Evolutionary conservation across 1,284 basidiomycete genomes (phyloP), one percentile per base, ranked within the genome.

Genomic region (Athelia sp.): DNA sequence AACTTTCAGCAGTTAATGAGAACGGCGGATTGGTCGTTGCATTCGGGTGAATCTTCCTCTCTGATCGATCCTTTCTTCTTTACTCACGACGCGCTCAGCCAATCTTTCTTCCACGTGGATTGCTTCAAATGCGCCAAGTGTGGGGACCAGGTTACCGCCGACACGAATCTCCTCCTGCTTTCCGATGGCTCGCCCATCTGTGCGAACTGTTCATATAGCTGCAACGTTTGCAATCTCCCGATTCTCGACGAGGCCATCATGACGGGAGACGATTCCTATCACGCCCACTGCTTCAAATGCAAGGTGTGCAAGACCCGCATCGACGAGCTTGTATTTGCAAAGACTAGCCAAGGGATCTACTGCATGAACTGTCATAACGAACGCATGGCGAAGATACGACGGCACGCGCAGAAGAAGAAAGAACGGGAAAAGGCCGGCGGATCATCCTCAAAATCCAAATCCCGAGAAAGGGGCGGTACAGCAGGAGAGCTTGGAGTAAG

Each of bases 311-410:
- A 86, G 64, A 87, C 89, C 63, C 82, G 92, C 52, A 99, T 99
- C 59, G 95, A 98, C 68, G 96, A 99, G 66, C 83, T 99, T 47
- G 93, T 98, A 50, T 99, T 98, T 61, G 97, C 96, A 49, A 99
- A 98, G 75, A 99, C 97, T 1, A 92, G 86, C 54, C 93, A 98
- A 62, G 96, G 97, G 45, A 98, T 99, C 55, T 99, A 99, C 68
- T 99, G 96, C 67, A 98, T 98, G 95, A 84, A 84, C 48, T 99
- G 96, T 62, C 97, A 99, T 66, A 97, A 95, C 68, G 91, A 98
- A 54, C 87, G 97, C 50, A 96, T 98, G 62, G 93, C 93, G 24
- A 82, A 91, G 56, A 93, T 93, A 57, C 73, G 93, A 55, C 82
- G 90, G 54, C 93, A 98, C 65, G 88, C 91, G 1, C 93, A 98